phyloP scores from a whole-genome alignment of 495 filamentous ascomycete species.

The Hypoxylon perforatum region DNA sequence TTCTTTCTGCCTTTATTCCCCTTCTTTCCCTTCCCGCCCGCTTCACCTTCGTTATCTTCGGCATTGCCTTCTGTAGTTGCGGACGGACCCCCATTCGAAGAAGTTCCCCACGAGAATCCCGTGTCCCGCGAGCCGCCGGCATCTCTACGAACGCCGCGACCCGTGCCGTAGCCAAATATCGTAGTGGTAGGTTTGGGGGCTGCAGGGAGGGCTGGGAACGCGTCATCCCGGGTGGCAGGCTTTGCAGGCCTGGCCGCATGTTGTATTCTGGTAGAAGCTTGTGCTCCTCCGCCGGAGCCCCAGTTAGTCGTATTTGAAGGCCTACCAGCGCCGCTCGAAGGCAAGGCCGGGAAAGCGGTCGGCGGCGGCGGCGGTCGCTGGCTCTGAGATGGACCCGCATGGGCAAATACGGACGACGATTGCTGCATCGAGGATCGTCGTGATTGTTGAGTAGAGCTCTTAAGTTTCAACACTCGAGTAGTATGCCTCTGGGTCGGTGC shows the following conservation, averaged over 20 bases:
- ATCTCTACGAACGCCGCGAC: conserved; percentile 73
- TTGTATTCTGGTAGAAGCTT: conserved; percentile 42
- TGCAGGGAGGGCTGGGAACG: conserved; percentile 84
- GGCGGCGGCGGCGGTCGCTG: conserved; percentile 45
- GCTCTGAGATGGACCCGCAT: conserved; percentile 53
- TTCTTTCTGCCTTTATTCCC: conserved; percentile 86
- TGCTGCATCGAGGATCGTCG: conserved; percentile 39
- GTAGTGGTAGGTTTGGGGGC: conserved; percentile 82
- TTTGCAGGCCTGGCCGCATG: conserved; percentile 35
- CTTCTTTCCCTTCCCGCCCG: conserved; percentile 67
- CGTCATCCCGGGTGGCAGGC: conserved; percentile 57
- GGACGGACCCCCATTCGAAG: conserved; percentile 8
- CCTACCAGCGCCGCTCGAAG: too few species aligned
- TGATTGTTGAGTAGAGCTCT: conserved; percentile 58
- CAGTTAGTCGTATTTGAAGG: too few species aligned
- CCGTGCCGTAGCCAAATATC: conserved; percentile 80
- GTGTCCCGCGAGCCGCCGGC: conserved; percentile 55
- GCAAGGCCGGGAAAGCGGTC: conserved; percentile 73
- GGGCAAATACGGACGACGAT: conserved; percentile 30
- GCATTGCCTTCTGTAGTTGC: conserved; percentile 27
- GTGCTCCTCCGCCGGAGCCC: conserved; percentile 39
- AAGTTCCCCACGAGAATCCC: conserved; percentile 53
- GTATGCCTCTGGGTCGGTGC: conserved; percentile 52
- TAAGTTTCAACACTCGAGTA: conserved; percentile 58
- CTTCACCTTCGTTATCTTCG: conserved; percentile 50